Evolutionary conservation across 1,284 basidiomycete species (phyloP), one percentile per base, ranked within the genome.

Genomic region (Trametes polyzona): DNA sequence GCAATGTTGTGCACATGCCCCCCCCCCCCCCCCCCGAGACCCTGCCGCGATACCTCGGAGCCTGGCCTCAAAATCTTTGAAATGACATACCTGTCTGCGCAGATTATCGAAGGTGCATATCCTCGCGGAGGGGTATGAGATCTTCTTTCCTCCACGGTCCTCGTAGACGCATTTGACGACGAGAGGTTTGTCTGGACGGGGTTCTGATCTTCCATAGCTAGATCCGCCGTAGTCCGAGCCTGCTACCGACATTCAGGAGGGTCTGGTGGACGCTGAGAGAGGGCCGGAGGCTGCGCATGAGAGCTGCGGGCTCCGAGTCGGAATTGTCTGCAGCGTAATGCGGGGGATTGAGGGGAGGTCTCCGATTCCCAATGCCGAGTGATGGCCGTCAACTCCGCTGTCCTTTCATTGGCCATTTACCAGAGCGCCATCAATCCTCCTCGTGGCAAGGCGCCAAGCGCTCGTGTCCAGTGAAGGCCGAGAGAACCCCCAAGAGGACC

Each of bases 91-190:
- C 76, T 86, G 87, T 47, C 76, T 78, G 64, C 84, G 80, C 42
- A 95, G 77, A 37, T 88, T 77, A 55, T 88, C 83, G 64, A 87
- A 90, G 4, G 85, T 84, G 70, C 91, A 93, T 54, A 88, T 88
- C 37, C 83, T 79, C 26, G 90, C 87, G 16, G 90, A 91, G 23
- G 78, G 80, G 69, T 93, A 95, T 17, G 81, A 86, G 57, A 95
- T 90, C 61, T 86, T 79, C 69, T 92, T 89, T 66, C 83, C 83
- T 2, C 58, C 61, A 63, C 80, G 82, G 55, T 84, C 78, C 67
- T 93, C 88, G 74, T 90, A 90, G 7, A 82, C 83, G 73, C 90
- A 93, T 73, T 90, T 91, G 40, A 95, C 86, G 55, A 90, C 81
- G 24, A 92, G 78, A 3, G 86, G 83, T 64, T 83, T 81, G 72